Base-by-base conservation (phyloP, 768 basidiomycete species). In the button mushroom (Agaricus bisporus) region DNA sequence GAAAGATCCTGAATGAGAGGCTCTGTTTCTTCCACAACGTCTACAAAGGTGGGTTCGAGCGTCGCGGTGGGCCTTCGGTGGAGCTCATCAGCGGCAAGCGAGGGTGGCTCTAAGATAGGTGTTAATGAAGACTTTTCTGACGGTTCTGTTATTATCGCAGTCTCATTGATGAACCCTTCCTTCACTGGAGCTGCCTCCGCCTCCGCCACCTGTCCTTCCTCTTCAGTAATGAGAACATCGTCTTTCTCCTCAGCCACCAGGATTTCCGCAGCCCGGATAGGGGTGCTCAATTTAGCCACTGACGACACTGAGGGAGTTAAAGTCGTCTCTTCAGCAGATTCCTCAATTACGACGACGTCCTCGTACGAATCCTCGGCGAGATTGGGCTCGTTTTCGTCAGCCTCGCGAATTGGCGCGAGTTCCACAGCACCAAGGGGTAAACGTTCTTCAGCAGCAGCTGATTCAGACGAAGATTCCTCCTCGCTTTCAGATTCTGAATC, bases 291-390 rank as follows among this genome's bases (percentile, higher is more conserved):
- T 29, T 36, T 51, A 22, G 10, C 56, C 15, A 47, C 54, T 7
- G 49, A 6, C 12, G 38, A 14, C 38, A 6, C 6, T n/a, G 38
- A 17, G 15, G 6, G 15, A 12, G 12, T 14, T 39, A 17, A 12
- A 39, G 15, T 17, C n/a, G 57, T 54, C 22, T 49, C 49, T 20
- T 37, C 50, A 49, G 56, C 55, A 11, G 39, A 28, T 9, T 38
- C 37, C 25, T 25, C 29, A 47, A 7, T 6, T 45, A 25, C 4
- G 22, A 28, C 38, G 45, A n/a, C 29, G 28, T 47, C 29, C 45
- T 32, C 46, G 5, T 46, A 32, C 25, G 41, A 10, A 49, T 53
- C 54, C 20, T 43, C 48, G 4, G 26, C 22, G 12, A 5, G 11
- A 32, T 11, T 32, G 11, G 32, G 32, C 11, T 32, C 25, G 8